Evolutionary conservation across 495 filamentous ascomycete species (phyloP).

Genomic region (Margaritispora aquatica): DNA sequence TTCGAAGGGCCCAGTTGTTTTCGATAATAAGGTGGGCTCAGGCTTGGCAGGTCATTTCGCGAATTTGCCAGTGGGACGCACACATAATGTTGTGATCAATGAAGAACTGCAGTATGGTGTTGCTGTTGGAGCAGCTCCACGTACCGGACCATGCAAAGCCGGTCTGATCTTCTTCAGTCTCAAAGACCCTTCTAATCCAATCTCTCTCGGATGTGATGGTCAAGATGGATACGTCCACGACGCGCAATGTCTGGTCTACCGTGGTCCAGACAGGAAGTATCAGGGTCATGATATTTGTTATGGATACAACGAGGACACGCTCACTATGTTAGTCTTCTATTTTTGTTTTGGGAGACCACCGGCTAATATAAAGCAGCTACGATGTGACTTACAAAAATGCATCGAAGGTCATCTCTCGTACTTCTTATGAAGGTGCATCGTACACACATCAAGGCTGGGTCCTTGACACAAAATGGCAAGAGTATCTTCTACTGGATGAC

Average conservation of each 20-base stretch:
- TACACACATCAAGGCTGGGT: slow-evolving; percentile 62
- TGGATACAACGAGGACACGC: slow-evolving; percentile 47
- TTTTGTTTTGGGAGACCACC: neutral
- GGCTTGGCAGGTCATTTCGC: slow-evolving; percentile 35
- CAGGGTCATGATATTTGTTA: slow-evolving; percentile 52
- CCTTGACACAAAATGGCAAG: slow-evolving; percentile 41
- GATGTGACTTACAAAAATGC: slow-evolving; percentile 49
- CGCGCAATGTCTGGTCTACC: slow-evolving; percentile 54
- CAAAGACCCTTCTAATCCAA: slow-evolving; percentile 42
- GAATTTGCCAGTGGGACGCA: slow-evolving; percentile 39
- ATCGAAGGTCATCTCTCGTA: slow-evolving; percentile 46
- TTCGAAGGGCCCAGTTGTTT: neutral
- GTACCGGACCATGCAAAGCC: slow-evolving; percentile 37
- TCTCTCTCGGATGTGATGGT: slow-evolving; percentile 43
- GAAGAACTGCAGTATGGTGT: slow-evolving; percentile 44
- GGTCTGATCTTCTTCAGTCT: slow-evolving; percentile 53
- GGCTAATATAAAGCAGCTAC: slow-evolving; percentile 23
- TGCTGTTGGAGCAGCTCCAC: slow-evolving; percentile 42
- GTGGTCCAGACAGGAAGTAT: slow-evolving; percentile 47
- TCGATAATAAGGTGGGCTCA: neutral
- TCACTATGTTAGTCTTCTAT: slow-evolving; percentile 30
- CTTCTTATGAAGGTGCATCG: slow-evolving; percentile 46
- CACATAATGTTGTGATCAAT: slow-evolving; percentile 48
- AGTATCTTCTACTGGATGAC: slow-evolving; percentile 54
- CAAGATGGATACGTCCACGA: slow-evolving; percentile 56